Percentiles rank a stretch among this genome's conserved stretches.
Evolutionary conservation across 2,329 filamentous ascomycete species (phyloP).

Genomic region (Fusarium pseudonygamai): DNA sequence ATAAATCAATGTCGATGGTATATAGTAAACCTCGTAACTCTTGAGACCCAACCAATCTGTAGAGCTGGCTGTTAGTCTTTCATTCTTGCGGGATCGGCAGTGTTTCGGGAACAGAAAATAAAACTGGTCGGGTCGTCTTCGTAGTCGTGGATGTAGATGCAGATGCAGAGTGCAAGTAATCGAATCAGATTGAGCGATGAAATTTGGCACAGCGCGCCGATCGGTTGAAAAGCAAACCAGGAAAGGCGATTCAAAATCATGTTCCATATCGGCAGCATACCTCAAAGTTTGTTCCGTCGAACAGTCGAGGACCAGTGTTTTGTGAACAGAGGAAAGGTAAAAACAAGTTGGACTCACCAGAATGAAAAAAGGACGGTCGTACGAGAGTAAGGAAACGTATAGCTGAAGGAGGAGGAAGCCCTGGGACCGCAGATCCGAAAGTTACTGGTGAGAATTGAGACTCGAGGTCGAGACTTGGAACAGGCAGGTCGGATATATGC

Average conservation of each 20-base stretch:
- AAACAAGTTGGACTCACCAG: constrained; percentile 29
- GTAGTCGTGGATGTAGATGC: not conserved
- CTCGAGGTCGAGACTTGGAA: constrained; percentile 16
- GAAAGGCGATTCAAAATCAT: too few species aligned
- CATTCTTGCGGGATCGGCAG: not conserved
- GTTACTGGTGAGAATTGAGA: constrained; percentile 23
- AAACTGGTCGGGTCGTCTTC: not conserved
- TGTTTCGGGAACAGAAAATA: not conserved
- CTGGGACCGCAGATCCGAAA: constrained; percentile 29
- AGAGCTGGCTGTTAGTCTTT: not conserved
- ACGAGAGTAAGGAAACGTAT: constrained; percentile 15
- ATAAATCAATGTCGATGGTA: constrained; percentile 12
- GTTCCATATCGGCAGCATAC: not conserved
- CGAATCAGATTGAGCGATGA: not conserved
- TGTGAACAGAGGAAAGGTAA: not conserved
- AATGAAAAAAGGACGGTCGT: constrained; percentile 32
- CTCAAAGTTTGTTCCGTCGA: not conserved
- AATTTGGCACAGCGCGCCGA: not conserved
- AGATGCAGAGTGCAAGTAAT: not conserved
- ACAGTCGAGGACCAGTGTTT: not conserved
- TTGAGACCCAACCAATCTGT: constrained; percentile 18
- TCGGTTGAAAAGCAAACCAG: not conserved
- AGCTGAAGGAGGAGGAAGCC: constrained; percentile 18
- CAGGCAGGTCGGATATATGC: constrained; percentile 25
- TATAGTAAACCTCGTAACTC: constrained; percentile 22